phyloP scores from a whole-genome alignment of 2,329 filamentous ascomycete species.

The Huntiella abstrusa region DNA sequence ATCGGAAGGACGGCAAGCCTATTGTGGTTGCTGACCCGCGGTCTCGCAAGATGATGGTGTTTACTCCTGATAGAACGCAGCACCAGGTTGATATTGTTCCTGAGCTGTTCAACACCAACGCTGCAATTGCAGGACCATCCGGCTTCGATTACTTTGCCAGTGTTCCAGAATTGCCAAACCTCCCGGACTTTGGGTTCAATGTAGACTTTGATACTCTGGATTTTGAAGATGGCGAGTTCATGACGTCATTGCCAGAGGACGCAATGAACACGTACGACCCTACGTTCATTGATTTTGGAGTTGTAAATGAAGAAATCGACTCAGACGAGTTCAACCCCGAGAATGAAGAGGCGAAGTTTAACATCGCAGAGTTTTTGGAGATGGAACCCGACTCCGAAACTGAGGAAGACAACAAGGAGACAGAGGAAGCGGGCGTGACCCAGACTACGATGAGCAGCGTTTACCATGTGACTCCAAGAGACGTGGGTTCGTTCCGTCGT shows the following conservation, averaged over 20 bases:
- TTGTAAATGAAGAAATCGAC: background rate
- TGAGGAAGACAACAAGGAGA: slow-evolving; percentile 22
- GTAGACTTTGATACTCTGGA: slow-evolving; percentile 38
- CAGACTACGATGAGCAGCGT: slow-evolving; percentile 27
- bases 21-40: slow-evolving; percentile 38
- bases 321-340: background rate
- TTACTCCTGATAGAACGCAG: slow-evolving; percentile 30
- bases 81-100: slow-evolving; percentile 33
- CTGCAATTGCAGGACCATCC: background rate
- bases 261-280: slow-evolving; percentile 25
- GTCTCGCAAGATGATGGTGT: slow-evolving; percentile 44
- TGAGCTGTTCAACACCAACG: slow-evolving; percentile 32
- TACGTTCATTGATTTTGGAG: background rate
- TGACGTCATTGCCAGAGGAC: slow-evolving; percentile 19
- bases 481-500: slow-evolving; percentile 61
- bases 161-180: slow-evolving; percentile 13
- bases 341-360: background rate
- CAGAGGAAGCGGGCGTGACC: slow-evolving; percentile 44
- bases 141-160: slow-evolving; percentile 16
- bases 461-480: slow-evolving; percentile 45
- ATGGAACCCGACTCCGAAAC: background rate
- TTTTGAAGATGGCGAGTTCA: slow-evolving; percentile 14
- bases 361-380: background rate
- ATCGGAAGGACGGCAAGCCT: slow-evolving; percentile 35
- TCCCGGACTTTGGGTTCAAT: slow-evolving; percentile 39